phyloP scores from a whole-genome alignment of 2,329 filamentous ascomycete species.

The Aspergillus sp. region DNA sequence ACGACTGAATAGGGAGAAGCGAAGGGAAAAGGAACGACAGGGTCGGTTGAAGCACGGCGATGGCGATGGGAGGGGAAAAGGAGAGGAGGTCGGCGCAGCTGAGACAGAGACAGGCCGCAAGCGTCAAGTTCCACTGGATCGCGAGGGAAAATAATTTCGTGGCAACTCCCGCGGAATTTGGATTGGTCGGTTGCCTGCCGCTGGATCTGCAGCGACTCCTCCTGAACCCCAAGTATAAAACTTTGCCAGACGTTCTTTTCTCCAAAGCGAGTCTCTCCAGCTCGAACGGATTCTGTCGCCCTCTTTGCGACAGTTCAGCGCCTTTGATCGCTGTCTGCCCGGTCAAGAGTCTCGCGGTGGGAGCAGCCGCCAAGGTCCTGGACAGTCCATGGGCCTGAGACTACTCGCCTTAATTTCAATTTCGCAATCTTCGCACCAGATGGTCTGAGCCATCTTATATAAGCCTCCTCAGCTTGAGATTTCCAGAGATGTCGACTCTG shows the following conservation, averaged over 20 bases:
- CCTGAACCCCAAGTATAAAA: background rate
- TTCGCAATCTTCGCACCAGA: background rate
- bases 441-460: background rate
- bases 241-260: background rate
- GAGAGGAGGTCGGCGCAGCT: background rate
- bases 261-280: background rate
- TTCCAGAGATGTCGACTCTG: background rate
- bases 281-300: background rate
- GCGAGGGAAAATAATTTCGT: background rate
- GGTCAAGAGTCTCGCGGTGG: background rate
- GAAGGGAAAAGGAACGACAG: conserved; percentile 12
- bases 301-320: background rate
- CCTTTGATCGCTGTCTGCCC: background rate
- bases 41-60: background rate
- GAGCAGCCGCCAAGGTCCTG: background rate
- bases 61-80: conserved; percentile 7
- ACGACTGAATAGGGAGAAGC: conserved; percentile 2
- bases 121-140: background rate
- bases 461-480: background rate
- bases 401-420: background rate
- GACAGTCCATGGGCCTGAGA: background rate
- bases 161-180: background rate
- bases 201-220: background rate
- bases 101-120: background rate
- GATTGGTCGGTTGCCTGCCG: background rate